These are phyloP conservation scores for Grosmannia penicillata DNA, from an alignment of 2,329 filamentous ascomycete genomes.

Conservation along the genomic window DNA sequence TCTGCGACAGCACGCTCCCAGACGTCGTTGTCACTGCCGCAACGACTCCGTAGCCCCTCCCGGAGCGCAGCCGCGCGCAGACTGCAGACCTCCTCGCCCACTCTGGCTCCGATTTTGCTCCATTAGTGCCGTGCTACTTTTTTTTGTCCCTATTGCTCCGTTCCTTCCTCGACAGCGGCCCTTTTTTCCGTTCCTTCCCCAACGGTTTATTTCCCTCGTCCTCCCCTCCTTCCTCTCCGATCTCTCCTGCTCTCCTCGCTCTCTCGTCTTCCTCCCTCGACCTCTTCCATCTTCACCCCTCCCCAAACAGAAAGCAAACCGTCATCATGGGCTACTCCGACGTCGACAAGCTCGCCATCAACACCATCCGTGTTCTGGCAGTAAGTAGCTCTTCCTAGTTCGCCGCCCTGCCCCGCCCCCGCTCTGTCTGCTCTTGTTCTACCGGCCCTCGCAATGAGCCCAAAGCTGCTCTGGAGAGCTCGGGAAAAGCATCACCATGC, in stretches of 20 bases:
- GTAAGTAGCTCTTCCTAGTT: conserved; percentile 51
- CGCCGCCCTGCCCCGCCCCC: conserved; percentile 10
- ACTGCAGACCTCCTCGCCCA: too few relatives aligned
- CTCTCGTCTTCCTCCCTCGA: conserved; percentile 8
- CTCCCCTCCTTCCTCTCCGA: conserved; percentile 11
- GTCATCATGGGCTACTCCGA: conserved; percentile 77
- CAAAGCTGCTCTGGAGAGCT: not conserved
- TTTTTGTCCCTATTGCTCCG: too few relatives aligned
- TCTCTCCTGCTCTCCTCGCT: conserved; percentile 13
- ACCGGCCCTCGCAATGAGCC: not conserved
- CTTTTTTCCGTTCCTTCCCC: not conserved
- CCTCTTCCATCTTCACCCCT: conserved; percentile 8
- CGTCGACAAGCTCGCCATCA: conserved; percentile 80
- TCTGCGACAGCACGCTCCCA: too few relatives aligned
- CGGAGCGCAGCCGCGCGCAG: too few relatives aligned
- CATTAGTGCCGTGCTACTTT: conserved; percentile 3
- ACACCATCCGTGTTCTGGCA: conserved; percentile 93
- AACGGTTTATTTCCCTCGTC: not conserved
- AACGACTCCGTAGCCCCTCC: too few relatives aligned
- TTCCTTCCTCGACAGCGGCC: not conserved
- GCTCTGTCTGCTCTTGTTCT: not conserved
- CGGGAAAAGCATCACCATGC: not conserved
- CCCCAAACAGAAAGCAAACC: conserved; percentile 9
- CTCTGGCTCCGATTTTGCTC: conserved; percentile 5
- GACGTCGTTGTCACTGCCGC: too few relatives aligned